Percentiles rank a stretch among this genome's conserved stretches.
These are phyloP conservation scores for Neofusicoccum parvum DNA, from an alignment of 2,329 filamentous ascomycete species.

Conservation along the genomic window DNA sequence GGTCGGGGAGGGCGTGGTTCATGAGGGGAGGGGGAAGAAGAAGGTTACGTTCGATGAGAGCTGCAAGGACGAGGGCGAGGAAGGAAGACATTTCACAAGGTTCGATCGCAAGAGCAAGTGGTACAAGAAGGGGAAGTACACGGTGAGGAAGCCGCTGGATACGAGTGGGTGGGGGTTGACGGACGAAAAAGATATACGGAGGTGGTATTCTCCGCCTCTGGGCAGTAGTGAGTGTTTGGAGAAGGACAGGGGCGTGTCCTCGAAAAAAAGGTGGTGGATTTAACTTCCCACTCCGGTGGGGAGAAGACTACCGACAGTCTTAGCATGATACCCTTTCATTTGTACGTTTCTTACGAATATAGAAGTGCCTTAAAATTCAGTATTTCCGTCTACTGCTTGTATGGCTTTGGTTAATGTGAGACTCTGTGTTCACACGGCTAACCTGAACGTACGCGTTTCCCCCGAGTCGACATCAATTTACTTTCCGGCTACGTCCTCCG, in stretches of 20 bases:
- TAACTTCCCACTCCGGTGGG: neutral
- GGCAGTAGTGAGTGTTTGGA: no score
- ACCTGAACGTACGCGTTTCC: no score
- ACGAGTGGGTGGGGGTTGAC: neutral
- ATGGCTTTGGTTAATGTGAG: no score
- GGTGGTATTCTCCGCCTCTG: neutral
- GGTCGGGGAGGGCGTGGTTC: neutral
- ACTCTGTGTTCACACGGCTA: no score
- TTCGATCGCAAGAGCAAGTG: neutral
- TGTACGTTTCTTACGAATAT: no score
- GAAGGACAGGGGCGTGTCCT: neutral
- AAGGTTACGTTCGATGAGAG: neutral
- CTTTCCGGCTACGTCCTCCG: no score
- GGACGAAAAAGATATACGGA: no score
- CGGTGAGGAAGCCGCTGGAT: neutral
- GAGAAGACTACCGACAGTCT: neutral
- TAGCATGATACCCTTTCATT: conserved; percentile 21
- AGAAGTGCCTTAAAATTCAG: no score
- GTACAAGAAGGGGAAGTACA: neutral
- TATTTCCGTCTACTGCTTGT: no score
- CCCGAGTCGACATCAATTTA: no score
- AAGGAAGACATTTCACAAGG: neutral
- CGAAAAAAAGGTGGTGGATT: neutral
- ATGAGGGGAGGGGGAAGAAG: neutral
- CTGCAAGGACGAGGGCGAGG: neutral